Base-by-base conservation (phyloP, 2,329 filamentous ascomycete species). In the Helminthosporium solani region DNA sequence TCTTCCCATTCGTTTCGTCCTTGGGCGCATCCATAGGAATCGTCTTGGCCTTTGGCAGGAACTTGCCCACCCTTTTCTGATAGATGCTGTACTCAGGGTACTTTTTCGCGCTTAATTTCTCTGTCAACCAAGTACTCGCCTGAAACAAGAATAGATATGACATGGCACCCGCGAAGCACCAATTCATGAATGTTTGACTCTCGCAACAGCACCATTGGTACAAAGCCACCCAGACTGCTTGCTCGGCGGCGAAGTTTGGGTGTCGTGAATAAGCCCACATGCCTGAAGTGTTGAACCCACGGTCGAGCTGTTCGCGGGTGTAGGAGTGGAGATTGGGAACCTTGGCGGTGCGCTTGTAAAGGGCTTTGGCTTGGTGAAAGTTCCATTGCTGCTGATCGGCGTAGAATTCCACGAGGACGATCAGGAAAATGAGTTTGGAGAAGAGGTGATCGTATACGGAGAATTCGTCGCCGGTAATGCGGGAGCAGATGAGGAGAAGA, bases 301-400 rank as follows among this genome's bases (percentile, higher is more conserved):
- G 87, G 54, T 96, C 89, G 20, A 99, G 81, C 43, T 96, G 89
- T 49, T 83, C 82, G 56, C 85, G 83, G 0, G 77, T 79, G 69
- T 79, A 90, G 21, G 70, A 70, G 69, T 79, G 89, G 18, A 71
- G 69, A 4, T 73, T 69, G 0, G 88, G 83, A 3, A 92, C 78
- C 65, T 87, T 87, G 39, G 83, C 88, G 1, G 84, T 86, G 51
- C 82, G 77, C 51, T 82, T 81, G 70, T 96, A 97, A 34, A 81
- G 69, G 36, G 80, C 74, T 73, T 96, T 97, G 39, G 90, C 91
- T 14, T 74, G 73, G 67, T 99, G 91, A 73, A 84, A 99, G 53
- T 82, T 78, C 91, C 91, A 99, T 72, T 96, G 91, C 67, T 96
- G 90, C 53, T 91, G 85, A 67, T 99, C 94, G 62, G 90, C 88